Evolutionary conservation across 257 asterid genomes (phyloP), one percentile per base, ranked within the genome.

Genomic region (Cynanchum wilfordii): DNA sequence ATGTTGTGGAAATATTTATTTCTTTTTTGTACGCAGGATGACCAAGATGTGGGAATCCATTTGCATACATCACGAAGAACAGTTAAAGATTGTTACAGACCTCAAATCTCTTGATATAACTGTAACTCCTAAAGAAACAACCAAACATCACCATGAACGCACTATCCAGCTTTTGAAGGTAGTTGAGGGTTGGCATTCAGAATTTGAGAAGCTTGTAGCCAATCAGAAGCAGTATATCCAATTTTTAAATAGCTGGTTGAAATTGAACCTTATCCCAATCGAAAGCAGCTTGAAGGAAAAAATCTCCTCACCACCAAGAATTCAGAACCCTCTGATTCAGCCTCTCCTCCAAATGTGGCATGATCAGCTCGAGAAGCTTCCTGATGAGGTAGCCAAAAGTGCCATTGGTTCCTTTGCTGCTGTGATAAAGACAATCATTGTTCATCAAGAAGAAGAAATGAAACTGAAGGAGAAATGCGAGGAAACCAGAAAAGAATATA

Each of bases 371-470:
- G 97, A 87, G 87, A 94, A 92, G 88, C 96, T 94, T 69, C 99
- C 99, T 0, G 97, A 91, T 13, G 99, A 91, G 72, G 85, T 89
- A 33, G 93, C 97, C 16, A 94, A 84, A 73, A 78, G 86, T n/a
- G 94, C 97, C 11, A 94, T 90, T n/a, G 63, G 73, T 4, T 89
- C 99, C 30, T 94, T 94, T 47, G 88, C 89, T 10, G 97, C 96
- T 0, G 97, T 91, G 76, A 89, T 94, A 71, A 86, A 88, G 80
- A 80, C 98, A 52, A 91, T 94, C 59, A 75, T 87, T 68, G 44
- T 82, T 59, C 96, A 94, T 57, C 99, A 94, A 65, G 93, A 84
- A 56, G 96, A 91, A 54, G 99, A 94, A 85, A 88, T 91, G 95
- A 91, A 87, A 84, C 78, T 88, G 76, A 94, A 89, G 87, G 99